Percentiles rank a stretch among this genome's conserved stretches.
Evolutionary conservation across 805 yeast genomes (phyloP).

Genomic region (Yarrowia divulgata): DNA sequence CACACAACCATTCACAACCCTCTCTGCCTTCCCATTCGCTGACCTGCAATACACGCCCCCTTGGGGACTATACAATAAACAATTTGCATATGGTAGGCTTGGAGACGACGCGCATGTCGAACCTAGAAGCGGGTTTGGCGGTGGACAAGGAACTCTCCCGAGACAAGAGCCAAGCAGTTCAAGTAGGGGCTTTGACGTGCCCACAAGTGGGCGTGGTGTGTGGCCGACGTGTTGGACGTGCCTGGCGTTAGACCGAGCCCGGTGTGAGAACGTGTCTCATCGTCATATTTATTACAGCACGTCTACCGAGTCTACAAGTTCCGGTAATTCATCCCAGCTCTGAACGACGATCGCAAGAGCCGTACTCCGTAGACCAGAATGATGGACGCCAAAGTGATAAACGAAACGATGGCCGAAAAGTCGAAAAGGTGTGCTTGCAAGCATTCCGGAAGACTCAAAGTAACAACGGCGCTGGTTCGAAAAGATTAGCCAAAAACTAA

Average conservation of each 20-base stretch:
- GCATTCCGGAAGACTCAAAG: not conserved
- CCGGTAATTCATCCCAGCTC: too few relatives aligned
- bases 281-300: too few relatives aligned
- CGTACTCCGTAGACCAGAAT: too few relatives aligned
- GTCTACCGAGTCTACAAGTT: too few relatives aligned
- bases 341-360: too few relatives aligned
- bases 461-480: not conserved
- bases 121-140: not conserved
- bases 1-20: too few relatives aligned
- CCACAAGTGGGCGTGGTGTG: conserved; percentile 6
- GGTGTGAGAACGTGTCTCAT: too few relatives aligned
- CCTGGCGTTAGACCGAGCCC: too few relatives aligned
- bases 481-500: not conserved
- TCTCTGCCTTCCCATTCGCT: not conserved
- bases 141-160: not conserved
- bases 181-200: conserved; percentile 11
- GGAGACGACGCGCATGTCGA: conserved; percentile 26
- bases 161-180: not conserved
- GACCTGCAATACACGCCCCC: conserved; percentile 21
- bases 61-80: conserved; percentile 21
- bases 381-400: too few relatives aligned
- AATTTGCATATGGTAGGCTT: not conserved
- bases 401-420: too few relatives aligned
- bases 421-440: not conserved
- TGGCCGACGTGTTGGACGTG: too few relatives aligned